phyloP scores from a whole-genome alignment of 352 stramenopile genomes.

The Aphanomyces astaci region DNA sequence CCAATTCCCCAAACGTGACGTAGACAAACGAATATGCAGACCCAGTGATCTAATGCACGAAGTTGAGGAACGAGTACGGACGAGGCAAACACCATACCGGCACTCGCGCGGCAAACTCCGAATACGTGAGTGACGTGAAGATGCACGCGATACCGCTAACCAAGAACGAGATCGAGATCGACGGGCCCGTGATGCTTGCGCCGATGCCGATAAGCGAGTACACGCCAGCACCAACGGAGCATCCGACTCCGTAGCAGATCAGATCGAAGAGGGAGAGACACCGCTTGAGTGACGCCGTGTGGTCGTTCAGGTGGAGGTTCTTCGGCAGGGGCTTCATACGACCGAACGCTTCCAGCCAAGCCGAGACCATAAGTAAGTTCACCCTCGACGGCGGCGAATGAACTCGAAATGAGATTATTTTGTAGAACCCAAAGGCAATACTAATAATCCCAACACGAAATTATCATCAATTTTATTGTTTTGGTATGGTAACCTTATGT shows the following conservation, averaged over 20 bases:
- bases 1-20: slow-evolving; percentile 78
- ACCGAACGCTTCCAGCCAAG: slow-evolving; percentile 35
- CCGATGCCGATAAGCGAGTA: slow-evolving; percentile 87
- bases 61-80: not conserved
- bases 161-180: slow-evolving; percentile 87
- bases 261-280: slow-evolving; percentile 71
- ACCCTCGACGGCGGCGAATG: not conserved
- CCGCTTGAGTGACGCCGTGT: slow-evolving; percentile 37
- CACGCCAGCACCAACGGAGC: slow-evolving; percentile 86
- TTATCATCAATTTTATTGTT: no score
- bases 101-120: slow-evolving; percentile 79
- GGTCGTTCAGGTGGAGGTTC: slow-evolving; percentile 32
- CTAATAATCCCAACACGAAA: no score
- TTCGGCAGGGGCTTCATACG: slow-evolving; percentile 65
- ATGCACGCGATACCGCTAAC: slow-evolving; percentile 82
- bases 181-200: slow-evolving; percentile 74
- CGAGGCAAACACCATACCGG: slow-evolving; percentile 39
- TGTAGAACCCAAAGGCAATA: not conserved
- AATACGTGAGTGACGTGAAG: slow-evolving; percentile 88
- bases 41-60: slow-evolving; percentile 61
- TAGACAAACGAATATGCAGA: slow-evolving; percentile 89
- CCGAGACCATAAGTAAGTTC: not conserved
- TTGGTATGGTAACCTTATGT: no score
- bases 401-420: not conserved
- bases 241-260: slow-evolving; percentile 86